phyloP scores from a whole-genome alignment of 164 flowering plant species.

The Annona squamosa region DNA sequence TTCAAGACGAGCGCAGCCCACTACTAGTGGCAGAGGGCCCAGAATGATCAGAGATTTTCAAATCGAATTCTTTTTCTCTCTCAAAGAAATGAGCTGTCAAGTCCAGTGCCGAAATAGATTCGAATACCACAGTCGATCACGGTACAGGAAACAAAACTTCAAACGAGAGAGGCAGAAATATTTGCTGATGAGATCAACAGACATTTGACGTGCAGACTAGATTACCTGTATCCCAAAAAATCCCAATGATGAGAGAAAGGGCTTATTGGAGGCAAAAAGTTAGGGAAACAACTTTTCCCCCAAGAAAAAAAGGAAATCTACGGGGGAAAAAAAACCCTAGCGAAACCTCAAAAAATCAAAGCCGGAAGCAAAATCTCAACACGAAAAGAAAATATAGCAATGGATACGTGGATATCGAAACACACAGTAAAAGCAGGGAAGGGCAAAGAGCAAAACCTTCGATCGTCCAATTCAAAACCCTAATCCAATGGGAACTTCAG shows the following conservation, averaged over 20 bases:
- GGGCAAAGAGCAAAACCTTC: too few species aligned
- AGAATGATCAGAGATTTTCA: neutral
- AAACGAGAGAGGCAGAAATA: conserved; percentile 5
- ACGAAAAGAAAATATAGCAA: too few species aligned
- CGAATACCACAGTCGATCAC: conserved; percentile 9
- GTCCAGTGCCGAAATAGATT: conserved; percentile 13
- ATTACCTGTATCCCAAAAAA: neutral
- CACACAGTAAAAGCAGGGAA: too few species aligned
- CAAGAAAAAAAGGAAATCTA: neutral
- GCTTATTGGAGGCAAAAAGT: neutral
- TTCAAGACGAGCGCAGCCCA: neutral
- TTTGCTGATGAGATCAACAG: conserved; percentile 5
- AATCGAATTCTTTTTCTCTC: neutral
- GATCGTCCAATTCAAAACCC: too few species aligned
- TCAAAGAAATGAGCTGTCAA: conserved; percentile 30
- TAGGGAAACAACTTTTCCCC: neutral
- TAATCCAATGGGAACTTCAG: too few species aligned
- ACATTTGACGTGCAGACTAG: conserved; percentile 9
- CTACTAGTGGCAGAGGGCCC: neutral
- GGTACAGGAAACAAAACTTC: conserved; percentile 5
- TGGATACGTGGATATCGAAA: too few species aligned
- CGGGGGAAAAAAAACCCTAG: neutral
- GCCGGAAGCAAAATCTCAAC: neutral
- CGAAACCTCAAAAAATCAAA: neutral
- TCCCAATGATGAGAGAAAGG: neutral